phyloP scores from a whole-genome alignment of 139 green algal species.

The Ettlia oleoabundans region DNA sequence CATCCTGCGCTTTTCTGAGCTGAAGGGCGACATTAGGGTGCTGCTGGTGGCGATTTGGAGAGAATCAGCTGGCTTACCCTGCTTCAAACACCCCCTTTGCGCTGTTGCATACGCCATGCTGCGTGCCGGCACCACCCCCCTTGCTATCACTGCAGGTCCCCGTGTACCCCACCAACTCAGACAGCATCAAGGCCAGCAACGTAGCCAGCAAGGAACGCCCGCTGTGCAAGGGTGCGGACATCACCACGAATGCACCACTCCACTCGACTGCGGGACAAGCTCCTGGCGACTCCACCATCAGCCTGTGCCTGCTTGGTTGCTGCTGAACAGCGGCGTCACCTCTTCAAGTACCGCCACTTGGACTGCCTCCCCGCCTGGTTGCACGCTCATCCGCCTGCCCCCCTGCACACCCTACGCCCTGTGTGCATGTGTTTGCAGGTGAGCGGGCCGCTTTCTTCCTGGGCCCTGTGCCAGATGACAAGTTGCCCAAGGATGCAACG shows the following conservation, averaged over 20 bases:
- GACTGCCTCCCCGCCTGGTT: background rate
- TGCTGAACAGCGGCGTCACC: too few relatives aligned
- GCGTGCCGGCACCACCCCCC: too few relatives aligned
- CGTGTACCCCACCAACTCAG: conserved; percentile 64
- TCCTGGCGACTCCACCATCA: background rate
- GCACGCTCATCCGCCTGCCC: background rate
- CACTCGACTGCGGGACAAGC: background rate
- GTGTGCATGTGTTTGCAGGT: conserved; percentile 19
- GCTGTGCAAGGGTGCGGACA: conserved; percentile 47
- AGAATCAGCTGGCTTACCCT: too few relatives aligned
- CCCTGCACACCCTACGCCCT: background rate
- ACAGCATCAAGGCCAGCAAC: conserved; percentile 51
- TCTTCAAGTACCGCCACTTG: too few relatives aligned
- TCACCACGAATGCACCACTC: too few relatives aligned
- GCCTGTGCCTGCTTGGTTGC: background rate
- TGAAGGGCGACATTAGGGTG: too few relatives aligned
- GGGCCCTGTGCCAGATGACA: conserved; percentile 73
- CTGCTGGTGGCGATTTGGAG: too few relatives aligned
- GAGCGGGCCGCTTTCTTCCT: conserved; percentile 67
- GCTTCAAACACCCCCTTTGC: too few relatives aligned
- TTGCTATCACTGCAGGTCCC: too few relatives aligned
- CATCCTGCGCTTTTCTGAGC: too few relatives aligned
- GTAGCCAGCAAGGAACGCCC: conserved; percentile 37
- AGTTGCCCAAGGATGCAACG: conserved; percentile 86
- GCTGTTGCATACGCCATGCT: too few relatives aligned